Conservation (phyloP, 441 rosid species). For the Euphorbia celastroides region DNA sequence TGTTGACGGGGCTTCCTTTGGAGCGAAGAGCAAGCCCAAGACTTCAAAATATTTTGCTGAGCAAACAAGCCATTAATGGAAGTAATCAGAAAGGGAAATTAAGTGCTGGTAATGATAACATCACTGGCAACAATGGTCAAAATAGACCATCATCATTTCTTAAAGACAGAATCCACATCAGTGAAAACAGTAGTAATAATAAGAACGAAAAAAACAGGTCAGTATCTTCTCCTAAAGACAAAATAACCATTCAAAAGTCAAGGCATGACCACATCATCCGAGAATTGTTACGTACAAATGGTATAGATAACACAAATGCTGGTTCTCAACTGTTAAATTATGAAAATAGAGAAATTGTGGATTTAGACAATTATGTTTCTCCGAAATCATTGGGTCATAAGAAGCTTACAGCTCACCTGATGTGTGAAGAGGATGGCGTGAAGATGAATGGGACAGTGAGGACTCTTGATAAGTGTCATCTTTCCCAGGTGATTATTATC, state of each 20-base stretch:
- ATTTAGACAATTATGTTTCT: constrained; percentile 7
- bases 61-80: constrained; percentile 26
- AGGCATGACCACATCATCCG: constrained; percentile 7
- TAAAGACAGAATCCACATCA: background rate
- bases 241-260: constrained; percentile 9
- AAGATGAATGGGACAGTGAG: constrained; percentile 15
- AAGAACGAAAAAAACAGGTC: background rate
- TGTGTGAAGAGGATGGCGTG: constrained; percentile 1
- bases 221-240: background rate
- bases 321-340: constrained; percentile 4
- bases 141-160: constrained; percentile 9
- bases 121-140: constrained; percentile 7
- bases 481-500: constrained; percentile 17
- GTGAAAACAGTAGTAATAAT: background rate
- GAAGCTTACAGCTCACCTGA: constrained; percentile 10
- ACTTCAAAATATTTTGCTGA: constrained; percentile 16
- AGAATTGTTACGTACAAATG: constrained; percentile 4
- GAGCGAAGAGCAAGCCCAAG: constrained; percentile 25
- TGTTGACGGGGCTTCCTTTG: background rate
- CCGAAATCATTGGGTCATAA: constrained; percentile 12
- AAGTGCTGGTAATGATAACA: constrained; percentile 1
- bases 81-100: background rate
- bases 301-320: constrained; percentile 13
- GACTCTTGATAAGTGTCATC: constrained; percentile 4
- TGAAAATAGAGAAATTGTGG: constrained; percentile 12